phyloP scores from a whole-genome alignment of 176 grass and related monocot genomes.

The Guadua angustifolia region DNA sequence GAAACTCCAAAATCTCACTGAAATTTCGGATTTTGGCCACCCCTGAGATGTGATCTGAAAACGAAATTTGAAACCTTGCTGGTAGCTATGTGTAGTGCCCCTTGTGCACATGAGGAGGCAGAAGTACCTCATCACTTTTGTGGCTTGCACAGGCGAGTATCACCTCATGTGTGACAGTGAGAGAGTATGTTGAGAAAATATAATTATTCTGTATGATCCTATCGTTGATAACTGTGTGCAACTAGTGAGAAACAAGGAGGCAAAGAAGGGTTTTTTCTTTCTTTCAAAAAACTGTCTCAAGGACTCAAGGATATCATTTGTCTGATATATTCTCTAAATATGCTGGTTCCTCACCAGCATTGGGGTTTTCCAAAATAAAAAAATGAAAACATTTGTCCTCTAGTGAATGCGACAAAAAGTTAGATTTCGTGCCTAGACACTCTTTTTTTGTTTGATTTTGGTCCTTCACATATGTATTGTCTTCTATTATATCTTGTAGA shows the following conservation, averaged over 20 bases:
- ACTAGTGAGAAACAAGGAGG: not conserved
- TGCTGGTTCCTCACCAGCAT: conserved; percentile 10
- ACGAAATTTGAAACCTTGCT: too few relatives aligned
- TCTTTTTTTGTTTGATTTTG: conserved; percentile 8
- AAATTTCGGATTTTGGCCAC: too few relatives aligned
- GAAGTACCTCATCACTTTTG: not conserved
- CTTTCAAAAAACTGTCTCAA: not conserved
- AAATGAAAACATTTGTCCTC: not conserved
- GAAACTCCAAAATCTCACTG: too few relatives aligned
- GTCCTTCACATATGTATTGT: conserved; percentile 36
- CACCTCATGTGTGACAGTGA: not conserved
- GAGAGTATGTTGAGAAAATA: not conserved
- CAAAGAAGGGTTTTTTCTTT: not conserved
- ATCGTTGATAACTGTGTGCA: not conserved
- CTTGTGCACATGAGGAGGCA: not conserved
- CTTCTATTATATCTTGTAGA: conserved; percentile 9
- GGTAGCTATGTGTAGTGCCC: not conserved
- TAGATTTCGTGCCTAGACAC: not conserved
- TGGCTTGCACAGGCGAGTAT: not conserved
- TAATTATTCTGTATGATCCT: not conserved
- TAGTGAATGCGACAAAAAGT: conserved; percentile 4
- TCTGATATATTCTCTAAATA: not conserved
- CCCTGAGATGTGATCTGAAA: too few relatives aligned
- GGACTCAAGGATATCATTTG: not conserved
- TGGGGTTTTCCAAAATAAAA: not conserved